Evolutionary conservation across 192 early-diverging fungal genomes (phyloP), one percentile per base, ranked within the genome.

Genomic region (Backusella tarrabulga): DNA sequence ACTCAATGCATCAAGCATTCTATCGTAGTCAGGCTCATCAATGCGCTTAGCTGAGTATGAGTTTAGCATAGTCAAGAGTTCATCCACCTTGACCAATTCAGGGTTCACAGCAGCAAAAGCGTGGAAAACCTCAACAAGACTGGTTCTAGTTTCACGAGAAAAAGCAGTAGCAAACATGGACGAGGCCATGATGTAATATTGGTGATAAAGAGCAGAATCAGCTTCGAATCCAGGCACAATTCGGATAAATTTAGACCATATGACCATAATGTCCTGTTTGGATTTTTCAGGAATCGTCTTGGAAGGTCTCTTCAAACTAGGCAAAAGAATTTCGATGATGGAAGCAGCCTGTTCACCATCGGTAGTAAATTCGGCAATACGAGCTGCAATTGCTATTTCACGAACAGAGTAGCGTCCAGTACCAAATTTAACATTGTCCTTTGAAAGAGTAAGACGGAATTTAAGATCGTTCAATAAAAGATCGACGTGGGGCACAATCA

Each of bases 11-110:
- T 87, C 90, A 72, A 99, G 88, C 5, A 95, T 89, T 14, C 81
- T 81, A 80, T 95, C 93, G 79, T 93, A 98, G 75, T 99, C 96
- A 0, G 93, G 94, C 73, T 96, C 94, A 75, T 96, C 94, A 19
- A 99, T 84, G 21, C 93, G 89, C 5, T 78, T 80, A 15, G 77
- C 67, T 19, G 95, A 95, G 70, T 89, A 93, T 1, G 96, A 81
- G 78, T 99, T 99, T 19, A 98, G 80, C 29, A 93, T 95, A 17
- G 81, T 83, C 3, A 97, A 78, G 1, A 97, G 38, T 5, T 79
- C 77, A 2, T 87, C 86, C 0, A 93, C 87, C 6, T 79, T 73
- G 23, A 72, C 78, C 76, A 94, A 77, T 7, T 82, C 80, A 14
- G 80, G 34, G 29, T 93, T 91, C 6, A 94, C 74, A 38, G 85